phyloP scores from a whole-genome alignment of 805 yeast species.

The Blastobotrys peoriensis region DNA sequence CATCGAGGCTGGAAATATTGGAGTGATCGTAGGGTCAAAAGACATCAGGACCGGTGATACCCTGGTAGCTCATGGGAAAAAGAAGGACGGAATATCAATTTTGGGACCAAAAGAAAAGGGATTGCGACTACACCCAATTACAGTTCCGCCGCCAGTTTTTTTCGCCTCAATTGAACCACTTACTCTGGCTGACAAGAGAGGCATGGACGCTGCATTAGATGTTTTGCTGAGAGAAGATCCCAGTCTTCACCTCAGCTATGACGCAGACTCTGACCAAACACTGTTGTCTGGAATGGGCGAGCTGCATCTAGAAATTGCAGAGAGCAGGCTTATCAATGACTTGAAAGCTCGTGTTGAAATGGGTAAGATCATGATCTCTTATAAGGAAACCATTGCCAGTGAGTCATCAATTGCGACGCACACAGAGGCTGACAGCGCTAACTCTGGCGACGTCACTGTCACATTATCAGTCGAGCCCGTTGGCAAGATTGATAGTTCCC shows the following conservation, averaged over 20 bases:
- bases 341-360: constrained; percentile 75
- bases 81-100: constrained; percentile 44
- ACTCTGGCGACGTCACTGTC: constrained; percentile 26
- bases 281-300: constrained; percentile 96
- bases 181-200: constrained; percentile 72
- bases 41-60: constrained; percentile 89
- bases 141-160: constrained; percentile 88
- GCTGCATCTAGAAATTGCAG: constrained; percentile 83
- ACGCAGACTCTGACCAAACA: constrained; percentile 86
- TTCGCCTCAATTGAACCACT: constrained; percentile 77
- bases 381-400: constrained; percentile 58
- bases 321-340: constrained; percentile 70
- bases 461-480: constrained; percentile 25
- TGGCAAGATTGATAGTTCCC: constrained; percentile 22
- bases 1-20: constrained; percentile 77
- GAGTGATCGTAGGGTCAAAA: constrained; percentile 72
- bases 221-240: constrained; percentile 84
- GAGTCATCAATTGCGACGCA: constrained; percentile 8
- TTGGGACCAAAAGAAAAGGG: constrained; percentile 41
- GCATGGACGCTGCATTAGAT: constrained; percentile 63
- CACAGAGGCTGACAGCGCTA: constrained; percentile 26
- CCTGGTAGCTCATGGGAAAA: constrained; percentile 53
- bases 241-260: constrained; percentile 57
- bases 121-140: constrained; percentile 64
- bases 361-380: constrained; percentile 83